Conservation (phyloP, 2,329 filamentous ascomycete genomes). For the Triangularia setosa region DNA sequence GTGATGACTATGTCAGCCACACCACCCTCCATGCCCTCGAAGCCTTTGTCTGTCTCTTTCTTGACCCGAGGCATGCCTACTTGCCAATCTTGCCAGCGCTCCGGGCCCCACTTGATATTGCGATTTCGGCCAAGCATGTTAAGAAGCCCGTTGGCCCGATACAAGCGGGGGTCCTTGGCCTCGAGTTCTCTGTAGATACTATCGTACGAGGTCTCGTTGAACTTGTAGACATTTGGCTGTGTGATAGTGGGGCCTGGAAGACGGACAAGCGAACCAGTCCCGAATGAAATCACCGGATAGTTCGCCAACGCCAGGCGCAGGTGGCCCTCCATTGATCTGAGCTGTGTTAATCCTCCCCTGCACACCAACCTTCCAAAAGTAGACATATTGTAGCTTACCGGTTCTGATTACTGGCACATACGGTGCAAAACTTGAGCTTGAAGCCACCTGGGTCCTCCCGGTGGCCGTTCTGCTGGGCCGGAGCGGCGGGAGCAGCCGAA, state of each 20-base stretch:
- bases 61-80: conserved; percentile 79
- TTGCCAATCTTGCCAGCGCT: conserved; percentile 97
- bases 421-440: conserved; percentile 95
- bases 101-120: conserved; percentile 88
- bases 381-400: conserved; percentile 52
- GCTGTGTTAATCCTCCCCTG: conserved; percentile 18
- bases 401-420: conserved; percentile 99
- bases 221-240: conserved; percentile 95
- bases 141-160: conserved; percentile 85
- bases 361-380: not conserved
- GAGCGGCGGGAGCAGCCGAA: conserved; percentile 21
- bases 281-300: conserved; percentile 97
- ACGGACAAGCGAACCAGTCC: conserved; percentile 90
- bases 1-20: conserved; percentile 94
- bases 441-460: conserved; percentile 57
- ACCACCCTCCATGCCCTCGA: conserved; percentile 77
- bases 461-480: conserved; percentile 37
- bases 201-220: conserved; percentile 95
- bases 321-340: conserved; percentile 97
- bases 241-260: conserved; percentile 86
- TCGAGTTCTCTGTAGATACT: conserved; percentile 91
- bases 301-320: conserved; percentile 78
- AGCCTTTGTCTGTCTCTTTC: conserved; percentile 71
- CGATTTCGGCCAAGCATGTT: conserved; percentile 95
- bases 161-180: conserved; percentile 79